Base-by-base conservation (phyloP, 371 early-diverging fungal species). In the Mortierella sp. region DNA sequence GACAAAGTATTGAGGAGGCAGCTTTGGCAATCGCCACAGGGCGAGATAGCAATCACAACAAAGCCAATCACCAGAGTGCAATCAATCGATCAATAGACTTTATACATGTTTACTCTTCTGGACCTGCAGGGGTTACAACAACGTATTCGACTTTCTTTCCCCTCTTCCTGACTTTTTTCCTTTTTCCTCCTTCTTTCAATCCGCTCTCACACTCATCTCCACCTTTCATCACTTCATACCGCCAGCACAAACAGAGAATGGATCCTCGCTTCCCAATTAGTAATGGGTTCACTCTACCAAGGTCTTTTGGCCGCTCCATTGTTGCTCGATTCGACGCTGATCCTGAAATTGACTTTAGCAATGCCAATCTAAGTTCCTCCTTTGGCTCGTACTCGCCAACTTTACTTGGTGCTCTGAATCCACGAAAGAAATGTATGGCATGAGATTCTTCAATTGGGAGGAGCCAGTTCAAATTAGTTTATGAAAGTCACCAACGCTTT, bases 201-300 rank as follows among this genome's bases (percentile, higher is more conserved):
- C 29, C 42, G 8, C 15, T 35, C 23, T n/a, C 23, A 31, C 9
- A 35, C 34, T 54, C 45, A 37, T 31, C 7, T 35, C 29, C 28
- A 6, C 19, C 26, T 26, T 26, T n/a, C 4, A 19, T 29, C 29
- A 32, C 32, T 15, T 29, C 9, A 19, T 12, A 26, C 15, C 59
- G n/a, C 45, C 17, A 32, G 34, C 22, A 12, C 17, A 61, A 40
- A 10, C 5, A 61, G 31, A 26, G 28, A 45, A 68, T 76, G 76
- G 76, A 70, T 47, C 35, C 54, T 32, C 62, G 55, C 10, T 54
- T 60, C 40, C 55, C 62, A 42, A 58, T 55, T 1, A 70, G 51
- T 26, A 70, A 67, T 54, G 76, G 76, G 31, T 70, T 70, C 61
- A 64, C 67, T 10, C 47, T 76, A 45, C 76, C 76, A 51, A 76